These are phyloP conservation scores for Gloeophyllum trabeum DNA, from an alignment of 768 basidiomycete species.

Conservation along the genomic window DNA sequence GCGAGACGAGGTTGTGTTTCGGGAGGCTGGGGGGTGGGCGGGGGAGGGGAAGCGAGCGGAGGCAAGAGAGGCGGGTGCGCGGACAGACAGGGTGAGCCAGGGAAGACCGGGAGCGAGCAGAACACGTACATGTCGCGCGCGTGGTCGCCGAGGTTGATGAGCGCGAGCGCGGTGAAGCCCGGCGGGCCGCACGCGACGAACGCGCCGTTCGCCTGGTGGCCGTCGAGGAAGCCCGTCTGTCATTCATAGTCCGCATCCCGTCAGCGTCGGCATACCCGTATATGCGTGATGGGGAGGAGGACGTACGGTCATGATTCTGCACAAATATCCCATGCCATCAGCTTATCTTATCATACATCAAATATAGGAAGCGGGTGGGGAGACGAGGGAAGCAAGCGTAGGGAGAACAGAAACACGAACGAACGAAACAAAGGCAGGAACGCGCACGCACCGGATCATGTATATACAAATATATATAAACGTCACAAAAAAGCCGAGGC, in stretches of 20 bases:
- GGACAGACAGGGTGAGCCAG: too few species aligned
- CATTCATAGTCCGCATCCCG: too few species aligned
- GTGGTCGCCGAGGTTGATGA: conserved; percentile 30
- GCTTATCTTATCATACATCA: background rate
- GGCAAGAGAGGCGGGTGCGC: background rate
- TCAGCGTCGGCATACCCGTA: too few species aligned
- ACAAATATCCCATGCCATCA: too few species aligned
- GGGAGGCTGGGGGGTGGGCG: conserved; percentile 16
- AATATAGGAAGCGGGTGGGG: background rate
- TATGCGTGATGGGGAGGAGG: background rate
- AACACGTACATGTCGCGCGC: conserved; percentile 24
- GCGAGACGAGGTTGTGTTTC: conserved; percentile 22
- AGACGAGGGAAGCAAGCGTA: too few species aligned
- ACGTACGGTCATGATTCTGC: conserved; percentile 28
- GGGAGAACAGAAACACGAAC: too few species aligned
- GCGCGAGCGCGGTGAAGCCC: conserved; percentile 35
- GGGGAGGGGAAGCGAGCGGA: background rate
- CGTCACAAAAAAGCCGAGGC: conserved; percentile 36
- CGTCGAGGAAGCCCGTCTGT: conserved; percentile 34
- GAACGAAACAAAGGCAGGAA: too few species aligned
- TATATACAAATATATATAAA: conserved; percentile 41
- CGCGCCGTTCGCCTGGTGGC: conserved; percentile 36
- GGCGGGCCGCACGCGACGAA: conserved; percentile 38
- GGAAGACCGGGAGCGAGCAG: too few species aligned
- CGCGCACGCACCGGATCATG: conserved; percentile 31